phyloP scores from a whole-genome alignment of 2,329 filamentous ascomycete genomes.

The Colletotrichum kahawae region DNA sequence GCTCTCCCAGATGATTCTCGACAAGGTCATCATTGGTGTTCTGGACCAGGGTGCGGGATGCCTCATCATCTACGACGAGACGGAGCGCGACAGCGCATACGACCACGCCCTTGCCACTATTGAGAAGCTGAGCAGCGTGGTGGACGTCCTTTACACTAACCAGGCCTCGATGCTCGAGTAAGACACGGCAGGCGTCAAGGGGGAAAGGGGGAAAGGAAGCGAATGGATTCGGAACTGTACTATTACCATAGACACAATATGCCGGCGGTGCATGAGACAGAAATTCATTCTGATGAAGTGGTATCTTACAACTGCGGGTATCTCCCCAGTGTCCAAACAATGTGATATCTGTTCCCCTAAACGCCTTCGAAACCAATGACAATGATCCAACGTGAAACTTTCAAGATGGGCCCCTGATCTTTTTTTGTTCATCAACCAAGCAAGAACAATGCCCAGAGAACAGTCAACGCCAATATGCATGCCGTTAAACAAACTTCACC shows the following conservation, averaged over 20 bases:
- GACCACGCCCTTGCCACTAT: conserved; percentile 94
- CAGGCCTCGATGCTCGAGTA: conserved; percentile 96
- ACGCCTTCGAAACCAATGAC: conserved; percentile 3
- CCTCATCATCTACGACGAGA: conserved; percentile 96
- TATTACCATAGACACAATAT: conserved; percentile 27
- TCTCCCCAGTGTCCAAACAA: not conserved
- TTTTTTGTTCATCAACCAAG: conserved; percentile 28
- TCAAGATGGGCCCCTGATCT: not conserved
- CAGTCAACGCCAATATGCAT: not conserved
- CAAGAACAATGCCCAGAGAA: not conserved
- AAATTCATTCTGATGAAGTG: conserved; percentile 23
- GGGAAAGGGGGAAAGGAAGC: conserved; percentile 4
- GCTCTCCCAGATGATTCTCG: conserved; percentile 98
- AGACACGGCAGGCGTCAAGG: conserved; percentile 10
- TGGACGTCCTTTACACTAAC: conserved; percentile 97
- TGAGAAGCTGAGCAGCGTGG: conserved; percentile 95
- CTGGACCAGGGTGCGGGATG: conserved; percentile 97
- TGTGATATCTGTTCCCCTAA: not conserved
- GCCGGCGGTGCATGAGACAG: conserved; percentile 20
- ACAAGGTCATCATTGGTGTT: conserved; percentile 98
- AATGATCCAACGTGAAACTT: not conserved
- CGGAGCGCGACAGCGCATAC: conserved; percentile 89
- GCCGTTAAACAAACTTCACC: conserved; percentile 2
- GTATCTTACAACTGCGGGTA: conserved; percentile 18
- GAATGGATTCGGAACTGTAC: conserved; percentile 25